Percentiles rank a stretch among this genome's conserved stretches.
These are phyloP conservation scores for Butyriboletus loyo DNA, from an alignment of 768 basidiomycete genomes.

Conservation along the genomic window DNA sequence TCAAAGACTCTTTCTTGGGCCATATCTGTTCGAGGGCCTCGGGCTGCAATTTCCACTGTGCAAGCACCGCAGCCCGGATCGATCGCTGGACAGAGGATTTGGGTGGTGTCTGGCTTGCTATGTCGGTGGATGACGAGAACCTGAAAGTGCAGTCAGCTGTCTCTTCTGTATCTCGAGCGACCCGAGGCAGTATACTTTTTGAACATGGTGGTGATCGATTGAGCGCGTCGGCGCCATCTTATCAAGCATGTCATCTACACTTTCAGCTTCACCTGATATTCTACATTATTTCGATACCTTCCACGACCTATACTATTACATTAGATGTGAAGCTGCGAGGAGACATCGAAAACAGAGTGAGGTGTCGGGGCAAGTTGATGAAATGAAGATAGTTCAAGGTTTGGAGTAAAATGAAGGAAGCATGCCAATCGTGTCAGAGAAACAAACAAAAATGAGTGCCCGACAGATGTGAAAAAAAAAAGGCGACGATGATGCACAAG, in stretches of 20 bases:
- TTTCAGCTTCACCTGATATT: conserved; percentile 17
- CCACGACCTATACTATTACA: conserved; percentile 36
- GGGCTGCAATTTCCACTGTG: conserved; percentile 79
- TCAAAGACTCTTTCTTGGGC: conserved; percentile 97
- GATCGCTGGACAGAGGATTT: conserved; percentile 92
- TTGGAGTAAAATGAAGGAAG: conserved; percentile 16
- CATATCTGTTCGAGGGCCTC: conserved; percentile 88
- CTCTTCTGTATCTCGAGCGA: conserved; percentile 1
- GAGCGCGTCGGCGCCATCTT: conserved; percentile 7
- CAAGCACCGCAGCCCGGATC: conserved; percentile 75
- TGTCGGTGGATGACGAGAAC: conserved; percentile 73
- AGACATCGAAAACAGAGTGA: conserved; percentile 32
- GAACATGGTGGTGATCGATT: conserved; percentile 52
- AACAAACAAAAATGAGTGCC: conserved; percentile 25
- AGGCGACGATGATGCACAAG: conserved; percentile 27
- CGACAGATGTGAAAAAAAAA: conserved; percentile 20
- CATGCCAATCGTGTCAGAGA: conserved; percentile 30
- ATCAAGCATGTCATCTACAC: conserved; percentile 4
- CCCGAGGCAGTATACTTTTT: conserved; percentile 52
- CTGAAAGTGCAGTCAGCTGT: conserved; percentile 35
- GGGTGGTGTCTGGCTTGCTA: conserved; percentile 85
- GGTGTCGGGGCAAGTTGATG: conserved; percentile 16
- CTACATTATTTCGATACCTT: conserved; percentile 30
- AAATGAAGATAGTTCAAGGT: conserved; percentile 30
- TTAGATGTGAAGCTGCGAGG: conserved; percentile 33